phyloP scores from a whole-genome alignment of 345 rosid species.

The Durio zibethinus region DNA sequence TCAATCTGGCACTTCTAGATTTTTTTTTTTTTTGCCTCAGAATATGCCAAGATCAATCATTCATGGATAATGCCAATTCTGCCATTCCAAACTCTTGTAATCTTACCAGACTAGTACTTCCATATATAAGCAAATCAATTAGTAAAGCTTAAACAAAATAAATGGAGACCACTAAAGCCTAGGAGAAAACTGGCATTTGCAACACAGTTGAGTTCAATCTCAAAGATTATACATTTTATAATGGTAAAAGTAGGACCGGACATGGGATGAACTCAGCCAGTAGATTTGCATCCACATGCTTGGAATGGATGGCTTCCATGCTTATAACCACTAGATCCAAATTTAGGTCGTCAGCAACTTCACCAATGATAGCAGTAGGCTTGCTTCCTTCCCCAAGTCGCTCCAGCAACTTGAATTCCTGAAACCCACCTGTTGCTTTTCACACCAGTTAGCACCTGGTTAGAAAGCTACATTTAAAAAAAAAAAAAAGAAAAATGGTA shows the following conservation, averaged over 20 bases:
- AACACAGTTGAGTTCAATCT: neutral
- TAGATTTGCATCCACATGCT: conserved; percentile 88
- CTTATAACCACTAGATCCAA: conserved; percentile 87
- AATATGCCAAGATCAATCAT: no score
- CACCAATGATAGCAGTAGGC: conserved; percentile 90
- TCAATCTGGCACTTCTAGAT: no score
- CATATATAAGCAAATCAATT: conserved; percentile 19
- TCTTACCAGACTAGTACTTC: neutral
- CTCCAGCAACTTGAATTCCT: conserved; percentile 80
- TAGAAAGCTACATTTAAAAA: neutral
- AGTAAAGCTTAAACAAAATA: conserved; percentile 21
- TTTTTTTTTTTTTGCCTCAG: no score
- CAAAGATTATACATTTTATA: conserved; percentile 26
- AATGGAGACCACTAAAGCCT: conserved; percentile 25
- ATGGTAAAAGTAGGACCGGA: conserved; percentile 83
- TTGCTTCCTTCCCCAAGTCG: conserved; percentile 83
- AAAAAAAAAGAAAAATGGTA: neutral
- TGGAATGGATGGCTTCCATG: conserved; percentile 99
- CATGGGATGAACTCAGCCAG: conserved; percentile 95
- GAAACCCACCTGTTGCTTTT: conserved; percentile 63
- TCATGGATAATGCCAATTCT: no score
- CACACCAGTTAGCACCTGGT: neutral
- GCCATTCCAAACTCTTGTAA: neutral
- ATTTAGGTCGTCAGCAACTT: conserved; percentile 86
- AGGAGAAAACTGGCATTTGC: conserved; percentile 22